A percentile compares a stretch with the other conserved stretches of the same genome.
Conservation (phyloP, 805 yeast species). For the Komagataella populi region DNA sequence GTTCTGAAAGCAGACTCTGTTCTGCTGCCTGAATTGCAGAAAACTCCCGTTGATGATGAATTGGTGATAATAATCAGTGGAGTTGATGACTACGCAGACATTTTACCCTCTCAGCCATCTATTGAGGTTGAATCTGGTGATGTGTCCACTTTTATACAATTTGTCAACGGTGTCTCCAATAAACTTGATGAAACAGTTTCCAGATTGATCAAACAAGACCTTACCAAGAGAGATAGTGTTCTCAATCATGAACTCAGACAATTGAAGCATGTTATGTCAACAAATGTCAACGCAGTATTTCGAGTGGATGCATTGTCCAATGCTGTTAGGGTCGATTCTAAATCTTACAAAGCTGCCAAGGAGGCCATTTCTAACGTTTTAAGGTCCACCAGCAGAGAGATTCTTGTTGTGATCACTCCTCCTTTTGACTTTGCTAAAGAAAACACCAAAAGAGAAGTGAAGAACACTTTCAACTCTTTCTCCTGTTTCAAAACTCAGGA, state of each 20-base stretch:
- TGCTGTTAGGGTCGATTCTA: neutral
- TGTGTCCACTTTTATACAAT: conserved; percentile 5
- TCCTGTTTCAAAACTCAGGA: conserved; percentile 28
- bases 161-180: neutral
- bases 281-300: neutral
- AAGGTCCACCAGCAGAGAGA: neutral
- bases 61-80: neutral
- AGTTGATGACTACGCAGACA: neutral
- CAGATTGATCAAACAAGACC: neutral
- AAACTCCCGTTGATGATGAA: neutral
- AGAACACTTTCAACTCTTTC: conserved; percentile 1
- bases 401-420: neutral
- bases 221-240: neutral
- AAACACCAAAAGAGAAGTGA: conserved; percentile 4
- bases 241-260: neutral
- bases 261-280: neutral
- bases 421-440: conserved; percentile 3
- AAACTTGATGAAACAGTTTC: neutral
- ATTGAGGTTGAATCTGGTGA: conserved; percentile 5
- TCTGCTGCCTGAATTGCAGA: neutral
- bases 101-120: neutral
- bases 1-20: conserved; percentile 7
- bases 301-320: neutral
- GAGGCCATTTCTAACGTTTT: neutral
- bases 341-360: neutral